A percentile compares a stretch with the other conserved stretches of the same genome.
Conservation (phyloP, 176 grass and related monocot genomes). For the Zoysia pacifica region DNA sequence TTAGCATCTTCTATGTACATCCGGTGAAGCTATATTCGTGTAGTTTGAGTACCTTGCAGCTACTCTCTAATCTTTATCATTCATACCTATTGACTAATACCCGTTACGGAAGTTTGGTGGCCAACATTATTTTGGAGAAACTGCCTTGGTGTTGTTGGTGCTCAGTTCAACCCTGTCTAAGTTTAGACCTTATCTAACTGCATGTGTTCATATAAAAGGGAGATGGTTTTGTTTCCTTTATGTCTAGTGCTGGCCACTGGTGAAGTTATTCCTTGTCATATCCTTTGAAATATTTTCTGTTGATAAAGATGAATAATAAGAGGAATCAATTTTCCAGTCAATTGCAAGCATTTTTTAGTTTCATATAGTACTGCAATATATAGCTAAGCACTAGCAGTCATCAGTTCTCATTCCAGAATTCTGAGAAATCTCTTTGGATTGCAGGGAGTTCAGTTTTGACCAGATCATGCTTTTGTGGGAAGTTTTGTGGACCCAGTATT, state of each 20-base stretch:
- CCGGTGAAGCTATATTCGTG: background rate
- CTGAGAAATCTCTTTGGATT: conserved; percentile 21
- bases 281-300: background rate
- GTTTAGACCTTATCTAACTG: background rate
- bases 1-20: no score
- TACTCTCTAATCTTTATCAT: conserved; percentile 27
- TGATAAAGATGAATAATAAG: background rate
- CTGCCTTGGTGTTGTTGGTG: background rate
- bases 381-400: background rate
- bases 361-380: background rate
- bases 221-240: background rate
- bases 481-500: conserved; percentile 84
- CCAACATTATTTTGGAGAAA: background rate
- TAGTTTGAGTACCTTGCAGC: background rate
- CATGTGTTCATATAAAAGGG: background rate
- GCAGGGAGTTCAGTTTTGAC: conserved; percentile 84
- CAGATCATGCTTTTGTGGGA: conserved; percentile 89
- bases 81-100: background rate
- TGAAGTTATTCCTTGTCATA: background rate
- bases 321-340: background rate
- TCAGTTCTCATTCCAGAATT: background rate
- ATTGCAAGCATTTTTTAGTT: background rate
- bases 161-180: background rate
- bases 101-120: background rate
- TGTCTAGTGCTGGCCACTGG: background rate